Conservation (phyloP, 2,329 filamentous ascomycete genomes). For the Beauveria pseudobassiana region DNA sequence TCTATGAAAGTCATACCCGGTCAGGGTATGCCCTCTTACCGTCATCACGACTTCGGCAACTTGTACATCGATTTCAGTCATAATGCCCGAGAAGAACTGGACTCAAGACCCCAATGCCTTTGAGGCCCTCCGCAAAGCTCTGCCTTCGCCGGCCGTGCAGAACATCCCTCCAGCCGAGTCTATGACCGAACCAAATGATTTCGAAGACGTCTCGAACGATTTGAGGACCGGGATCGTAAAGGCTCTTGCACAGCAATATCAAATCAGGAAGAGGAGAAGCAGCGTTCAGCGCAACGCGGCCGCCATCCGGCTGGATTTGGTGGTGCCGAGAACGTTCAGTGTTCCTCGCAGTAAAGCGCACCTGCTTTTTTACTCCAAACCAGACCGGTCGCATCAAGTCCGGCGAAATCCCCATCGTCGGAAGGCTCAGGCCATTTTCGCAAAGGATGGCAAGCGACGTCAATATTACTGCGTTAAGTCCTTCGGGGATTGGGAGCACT, state of each 20-base stretch:
- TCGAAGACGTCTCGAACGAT: constrained; percentile 59
- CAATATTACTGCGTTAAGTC: too few species aligned
- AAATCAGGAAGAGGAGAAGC: constrained; percentile 51
- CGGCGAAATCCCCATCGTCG: neutral
- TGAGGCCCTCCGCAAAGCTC: constrained; percentile 70
- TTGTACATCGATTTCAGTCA: constrained; percentile 96
- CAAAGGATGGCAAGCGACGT: too few species aligned
- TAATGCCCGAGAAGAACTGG: constrained; percentile 81
- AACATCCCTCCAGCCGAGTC: constrained; percentile 67
- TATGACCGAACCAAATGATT: constrained; percentile 83
- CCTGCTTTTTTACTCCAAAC: neutral
- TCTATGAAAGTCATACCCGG: constrained; percentile 89
- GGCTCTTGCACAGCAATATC: constrained; percentile 37
- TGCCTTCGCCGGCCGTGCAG: constrained; percentile 63
- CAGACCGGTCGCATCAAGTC: neutral
- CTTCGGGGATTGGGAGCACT: neutral
- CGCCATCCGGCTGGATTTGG: constrained; percentile 31
- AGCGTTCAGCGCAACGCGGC: too few species aligned
- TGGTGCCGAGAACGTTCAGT: constrained; percentile 72
- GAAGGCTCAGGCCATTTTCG: neutral
- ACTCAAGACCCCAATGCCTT: constrained; percentile 61
- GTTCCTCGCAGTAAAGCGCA: constrained; percentile 68
- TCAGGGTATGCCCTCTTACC: constrained; percentile 94
- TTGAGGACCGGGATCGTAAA: too few species aligned
- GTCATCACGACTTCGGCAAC: constrained; percentile 93